These are phyloP conservation scores for Avena sativa DNA, from an alignment of 176 grass and related monocot genomes.

Conservation along the genomic window DNA sequence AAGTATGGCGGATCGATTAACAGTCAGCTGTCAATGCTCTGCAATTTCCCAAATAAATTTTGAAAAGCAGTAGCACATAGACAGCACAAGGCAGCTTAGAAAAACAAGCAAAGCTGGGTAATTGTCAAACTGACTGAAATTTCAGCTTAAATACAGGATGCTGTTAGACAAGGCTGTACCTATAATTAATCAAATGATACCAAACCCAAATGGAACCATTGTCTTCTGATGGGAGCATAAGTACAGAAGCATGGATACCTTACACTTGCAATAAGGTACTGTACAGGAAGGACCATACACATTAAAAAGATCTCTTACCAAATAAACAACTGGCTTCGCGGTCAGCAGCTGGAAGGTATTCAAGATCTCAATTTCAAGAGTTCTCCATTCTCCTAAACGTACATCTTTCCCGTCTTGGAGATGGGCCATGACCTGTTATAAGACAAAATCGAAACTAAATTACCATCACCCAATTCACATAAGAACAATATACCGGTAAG, in stretches of 20 bases:
- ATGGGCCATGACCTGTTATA: slow-evolving; percentile 63
- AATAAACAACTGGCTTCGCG: slow-evolving; percentile 94
- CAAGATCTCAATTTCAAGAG: slow-evolving; percentile 91
- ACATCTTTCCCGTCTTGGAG: slow-evolving; percentile 82
- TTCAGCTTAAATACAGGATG: neutral
- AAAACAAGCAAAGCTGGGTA: neutral
- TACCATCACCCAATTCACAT: neutral
- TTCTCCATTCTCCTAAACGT: slow-evolving; percentile 92
- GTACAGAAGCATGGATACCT: slow-evolving; percentile 13
- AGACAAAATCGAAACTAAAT: slow-evolving; percentile 34
- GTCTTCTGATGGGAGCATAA: neutral
- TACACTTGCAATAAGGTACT: neutral
- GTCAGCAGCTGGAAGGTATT: slow-evolving; percentile 94
- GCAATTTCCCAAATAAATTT: neutral
- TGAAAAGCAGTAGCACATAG: neutral
- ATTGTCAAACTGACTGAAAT: neutral
- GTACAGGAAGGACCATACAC: neutral
- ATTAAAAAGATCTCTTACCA: slow-evolving; percentile 58
- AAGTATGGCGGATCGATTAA: neutral
- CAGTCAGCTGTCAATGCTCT: neutral
- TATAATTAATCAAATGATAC: neutral
- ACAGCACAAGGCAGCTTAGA: slow-evolving; percentile 15
- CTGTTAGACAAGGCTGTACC: neutral
- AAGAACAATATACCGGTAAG: neutral
- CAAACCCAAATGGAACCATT: neutral